phyloP scores from a whole-genome alignment of 2,329 filamentous ascomycete genomes.

The Penicillium paneum region DNA sequence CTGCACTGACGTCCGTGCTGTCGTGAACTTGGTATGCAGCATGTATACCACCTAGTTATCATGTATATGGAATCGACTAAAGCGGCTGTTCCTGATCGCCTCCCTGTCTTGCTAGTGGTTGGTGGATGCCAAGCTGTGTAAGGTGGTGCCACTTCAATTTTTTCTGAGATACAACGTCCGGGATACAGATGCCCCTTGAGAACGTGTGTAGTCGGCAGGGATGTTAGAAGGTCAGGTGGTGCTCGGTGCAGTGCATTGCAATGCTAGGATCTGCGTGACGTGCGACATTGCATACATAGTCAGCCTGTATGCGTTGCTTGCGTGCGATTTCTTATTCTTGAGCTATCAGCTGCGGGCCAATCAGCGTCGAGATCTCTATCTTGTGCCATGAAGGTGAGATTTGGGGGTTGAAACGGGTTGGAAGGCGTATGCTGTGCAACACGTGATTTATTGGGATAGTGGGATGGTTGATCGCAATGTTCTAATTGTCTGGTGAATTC shows the following conservation, averaged over 20 bases:
- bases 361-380: neutral
- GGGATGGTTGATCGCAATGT: neutral
- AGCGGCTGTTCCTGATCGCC: conserved; percentile 10
- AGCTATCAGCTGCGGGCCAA: conserved; percentile 3
- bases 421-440: conserved; percentile 1
- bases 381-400: neutral
- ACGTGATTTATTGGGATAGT: neutral
- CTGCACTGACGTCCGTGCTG: neutral
- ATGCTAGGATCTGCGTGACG: conserved; percentile 11
- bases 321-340: conserved; percentile 3
- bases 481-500: neutral
- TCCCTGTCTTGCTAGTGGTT: neutral
- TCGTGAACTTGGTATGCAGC: neutral
- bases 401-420: conserved; percentile 2
- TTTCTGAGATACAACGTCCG: neutral
- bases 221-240: conserved; percentile 20
- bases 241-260: conserved; percentile 18
- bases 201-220: conserved; percentile 14
- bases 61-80: conserved; percentile 1
- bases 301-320: conserved; percentile 7
- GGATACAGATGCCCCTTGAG: conserved; percentile 7
- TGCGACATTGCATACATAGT: conserved; percentile 18
- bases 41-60: neutral
- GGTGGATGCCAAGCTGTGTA: neutral
- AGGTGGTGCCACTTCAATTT: conserved; percentile 3